phyloP scores from a whole-genome alignment of 805 yeast species.

The Starmerella scarabaei region DNA sequence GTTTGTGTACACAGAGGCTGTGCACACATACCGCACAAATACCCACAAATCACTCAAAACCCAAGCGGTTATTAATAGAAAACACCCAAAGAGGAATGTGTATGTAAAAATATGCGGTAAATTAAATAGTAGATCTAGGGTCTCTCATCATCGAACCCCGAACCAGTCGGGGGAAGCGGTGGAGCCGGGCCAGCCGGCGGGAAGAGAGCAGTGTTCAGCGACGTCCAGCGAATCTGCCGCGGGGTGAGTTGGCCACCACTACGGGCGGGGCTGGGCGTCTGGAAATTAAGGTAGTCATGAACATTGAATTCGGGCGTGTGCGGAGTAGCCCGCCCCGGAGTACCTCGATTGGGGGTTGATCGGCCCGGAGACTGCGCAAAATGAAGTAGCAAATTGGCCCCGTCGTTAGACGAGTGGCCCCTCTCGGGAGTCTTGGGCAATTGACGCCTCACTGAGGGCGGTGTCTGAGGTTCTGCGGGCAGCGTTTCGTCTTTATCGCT shows the following conservation, averaged over 20 bases:
- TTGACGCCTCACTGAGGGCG: slow-evolving; percentile 14
- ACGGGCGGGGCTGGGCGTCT: slow-evolving; percentile 45
- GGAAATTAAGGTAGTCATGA: slow-evolving; percentile 69
- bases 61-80: too few relatives aligned
- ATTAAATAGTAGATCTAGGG: too few relatives aligned
- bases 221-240: slow-evolving; percentile 8
- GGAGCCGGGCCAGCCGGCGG: slow-evolving; percentile 1
- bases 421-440: slow-evolving; percentile 25
- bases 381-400: slow-evolving; percentile 69
- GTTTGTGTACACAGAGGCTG: too few relatives aligned
- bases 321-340: slow-evolving; percentile 33
- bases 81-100: too few relatives aligned
- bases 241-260: slow-evolving; percentile 9
- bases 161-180: background rate
- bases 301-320: slow-evolving; percentile 45
- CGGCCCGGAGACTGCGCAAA: slow-evolving; percentile 67
- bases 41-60: too few relatives aligned
- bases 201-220: slow-evolving; percentile 13
- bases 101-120: too few relatives aligned
- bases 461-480: slow-evolving; percentile 16
- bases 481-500: slow-evolving; percentile 6
- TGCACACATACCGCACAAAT: too few relatives aligned
- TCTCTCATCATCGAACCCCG: too few relatives aligned
- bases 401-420: slow-evolving; percentile 34
- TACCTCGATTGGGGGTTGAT: too few relatives aligned